phyloP scores from a whole-genome alignment of 2,329 filamentous ascomycete genomes.

The Aspergillus sp. region DNA sequence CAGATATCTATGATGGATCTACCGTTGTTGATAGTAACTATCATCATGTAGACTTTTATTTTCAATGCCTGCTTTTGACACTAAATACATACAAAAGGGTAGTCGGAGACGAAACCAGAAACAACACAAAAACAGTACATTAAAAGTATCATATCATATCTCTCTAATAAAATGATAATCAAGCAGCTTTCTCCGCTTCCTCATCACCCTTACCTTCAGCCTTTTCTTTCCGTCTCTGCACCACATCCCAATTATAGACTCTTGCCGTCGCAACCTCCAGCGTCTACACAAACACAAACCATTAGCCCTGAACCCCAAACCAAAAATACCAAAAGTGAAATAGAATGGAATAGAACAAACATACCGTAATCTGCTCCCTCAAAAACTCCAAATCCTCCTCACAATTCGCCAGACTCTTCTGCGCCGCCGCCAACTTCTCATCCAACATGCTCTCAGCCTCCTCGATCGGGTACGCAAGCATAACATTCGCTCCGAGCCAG shows the following conservation, averaged over 20 bases:
- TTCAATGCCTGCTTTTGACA: conserved; percentile 1
- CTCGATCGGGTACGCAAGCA: conserved; percentile 89
- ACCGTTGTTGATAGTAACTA: too few species aligned
- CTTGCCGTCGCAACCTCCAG: conserved; percentile 94
- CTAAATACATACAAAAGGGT: not conserved
- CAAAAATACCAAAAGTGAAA: too few species aligned
- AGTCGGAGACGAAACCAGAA: conserved; percentile 1
- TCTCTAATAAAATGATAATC: not conserved
- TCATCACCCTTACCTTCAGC: conserved; percentile 51
- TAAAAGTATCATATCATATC: too few species aligned
- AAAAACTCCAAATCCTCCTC: conserved; percentile 96
- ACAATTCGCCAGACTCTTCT: conserved; percentile 79
- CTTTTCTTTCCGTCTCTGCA: conserved; percentile 91
- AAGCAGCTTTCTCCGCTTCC: conserved; percentile 44
- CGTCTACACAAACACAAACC: conserved; percentile 59
- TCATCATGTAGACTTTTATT: not conserved
- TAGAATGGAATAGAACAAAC: conserved; percentile 23
- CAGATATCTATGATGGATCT: too few species aligned
- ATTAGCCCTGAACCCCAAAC: not conserved
- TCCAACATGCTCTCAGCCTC: conserved; percentile 80
- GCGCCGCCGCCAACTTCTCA: conserved; percentile 76
- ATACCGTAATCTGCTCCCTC: conserved; percentile 91
- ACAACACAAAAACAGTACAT: not conserved
- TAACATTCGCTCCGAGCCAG: conserved; percentile 98
- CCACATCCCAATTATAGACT: conserved; percentile 99